phyloP scores from a whole-genome alignment of 805 yeast species.

The Candida piceae region DNA sequence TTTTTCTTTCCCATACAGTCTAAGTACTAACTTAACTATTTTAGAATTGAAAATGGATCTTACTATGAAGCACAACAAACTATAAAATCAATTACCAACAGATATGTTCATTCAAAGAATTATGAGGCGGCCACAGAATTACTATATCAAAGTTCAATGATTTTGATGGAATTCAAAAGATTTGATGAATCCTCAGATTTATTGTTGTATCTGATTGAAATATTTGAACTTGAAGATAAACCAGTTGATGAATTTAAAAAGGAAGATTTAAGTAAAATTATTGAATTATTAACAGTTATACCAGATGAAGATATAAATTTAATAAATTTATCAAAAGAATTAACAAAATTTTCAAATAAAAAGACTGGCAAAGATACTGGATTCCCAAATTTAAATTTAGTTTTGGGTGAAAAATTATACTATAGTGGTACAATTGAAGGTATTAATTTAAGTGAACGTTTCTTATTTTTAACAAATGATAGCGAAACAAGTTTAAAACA shows the following conservation, averaged over 20 bases:
- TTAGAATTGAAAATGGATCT: constrained; percentile 64
- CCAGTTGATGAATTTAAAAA: constrained; percentile 24
- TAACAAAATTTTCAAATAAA: constrained; percentile 60
- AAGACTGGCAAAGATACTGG: constrained; percentile 53
- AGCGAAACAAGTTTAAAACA: constrained; percentile 17
- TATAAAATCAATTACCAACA: constrained; percentile 78
- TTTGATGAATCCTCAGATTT: constrained; percentile 81
- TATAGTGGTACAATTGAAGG: constrained; percentile 24
- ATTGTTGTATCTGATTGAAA: constrained; percentile 64
- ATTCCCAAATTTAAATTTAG: constrained; percentile 68
- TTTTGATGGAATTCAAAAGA: constrained; percentile 63
- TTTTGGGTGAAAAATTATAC: constrained; percentile 64
- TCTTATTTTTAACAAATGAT: constrained; percentile 22
- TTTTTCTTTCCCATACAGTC: too few relatives aligned
- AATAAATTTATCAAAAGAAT: constrained; percentile 60
- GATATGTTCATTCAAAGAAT: constrained; percentile 68
- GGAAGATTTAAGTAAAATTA: constrained; percentile 31
- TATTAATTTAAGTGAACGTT: constrained; percentile 25
- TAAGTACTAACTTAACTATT: too few relatives aligned
- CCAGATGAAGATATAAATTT: constrained; percentile 56
- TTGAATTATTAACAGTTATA: constrained; percentile 37
- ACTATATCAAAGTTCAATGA: constrained; percentile 64
- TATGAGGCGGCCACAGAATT: constrained; percentile 70
- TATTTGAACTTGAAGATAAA: constrained; percentile 47
- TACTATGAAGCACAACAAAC: constrained; percentile 97